A percentile compares a stretch with the other conserved stretches of the same genome.
phyloP scores from a whole-genome alignment of 306 rosid genomes.

The Comarum palustre region DNA sequence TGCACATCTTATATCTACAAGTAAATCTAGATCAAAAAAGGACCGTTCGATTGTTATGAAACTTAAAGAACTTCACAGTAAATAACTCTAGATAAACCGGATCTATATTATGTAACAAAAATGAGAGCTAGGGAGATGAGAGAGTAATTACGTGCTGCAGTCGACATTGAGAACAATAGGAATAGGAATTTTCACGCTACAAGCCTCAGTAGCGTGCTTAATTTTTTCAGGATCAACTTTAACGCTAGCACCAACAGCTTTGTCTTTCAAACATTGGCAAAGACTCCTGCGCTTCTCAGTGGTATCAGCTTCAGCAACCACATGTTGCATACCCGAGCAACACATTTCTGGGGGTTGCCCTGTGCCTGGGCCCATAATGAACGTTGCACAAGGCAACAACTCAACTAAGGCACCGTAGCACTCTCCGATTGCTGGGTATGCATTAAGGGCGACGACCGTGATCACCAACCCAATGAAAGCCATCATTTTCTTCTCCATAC shows the following conservation, averaged over 20 bases:
- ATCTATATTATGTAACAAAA: not conserved
- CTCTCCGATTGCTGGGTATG: not conserved
- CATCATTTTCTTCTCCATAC: not conserved
- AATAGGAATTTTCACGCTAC: constrained; percentile 12
- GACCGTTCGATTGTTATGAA: not conserved
- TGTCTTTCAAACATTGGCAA: constrained; percentile 21
- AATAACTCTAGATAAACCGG: no score
- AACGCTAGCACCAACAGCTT: not conserved
- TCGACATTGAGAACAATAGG: constrained; percentile 28
- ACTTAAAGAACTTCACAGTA: no score
- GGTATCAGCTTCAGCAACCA: constrained; percentile 11
- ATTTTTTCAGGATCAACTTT: constrained; percentile 17
- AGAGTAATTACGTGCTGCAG: constrained; percentile 21
- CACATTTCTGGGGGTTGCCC: constrained; percentile 5
- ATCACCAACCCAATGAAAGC: not conserved
- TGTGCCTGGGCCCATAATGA: constrained; percentile 13
- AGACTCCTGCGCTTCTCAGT: constrained; percentile 5
- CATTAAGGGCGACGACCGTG: not conserved
- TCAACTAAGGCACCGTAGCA: not conserved
- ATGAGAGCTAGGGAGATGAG: not conserved
- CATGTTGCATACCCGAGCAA: not conserved
- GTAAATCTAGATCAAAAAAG: not conserved
- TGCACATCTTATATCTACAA: no score
- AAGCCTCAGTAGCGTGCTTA: not conserved
- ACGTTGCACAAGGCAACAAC: constrained; percentile 15